Percentiles rank a stretch among this genome's conserved stretches.
Conservation (phyloP, 805 yeast genomes). For the Debaryomyces maramus region DNA sequence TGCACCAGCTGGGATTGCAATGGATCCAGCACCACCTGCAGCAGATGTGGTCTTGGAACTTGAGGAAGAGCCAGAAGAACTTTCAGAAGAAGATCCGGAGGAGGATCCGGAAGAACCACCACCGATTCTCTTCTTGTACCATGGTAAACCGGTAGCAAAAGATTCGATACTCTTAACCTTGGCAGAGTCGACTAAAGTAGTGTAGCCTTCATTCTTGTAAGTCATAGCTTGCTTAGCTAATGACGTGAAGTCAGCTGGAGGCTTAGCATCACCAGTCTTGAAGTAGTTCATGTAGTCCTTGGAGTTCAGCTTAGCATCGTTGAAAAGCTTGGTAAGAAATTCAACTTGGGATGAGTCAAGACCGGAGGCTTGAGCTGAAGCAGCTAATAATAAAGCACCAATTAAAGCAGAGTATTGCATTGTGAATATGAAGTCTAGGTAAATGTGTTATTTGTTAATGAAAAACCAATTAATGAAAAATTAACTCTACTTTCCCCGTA, state of each 20-base stretch:
- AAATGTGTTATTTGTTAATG: neutral
- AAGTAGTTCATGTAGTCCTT: slow-evolving; percentile 27
- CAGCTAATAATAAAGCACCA: slow-evolving; percentile 1
- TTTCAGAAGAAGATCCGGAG: slow-evolving; percentile 4
- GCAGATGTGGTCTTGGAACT: slow-evolving; percentile 1
- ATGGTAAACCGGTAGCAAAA: slow-evolving; percentile 38
- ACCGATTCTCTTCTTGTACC: slow-evolving; percentile 28
- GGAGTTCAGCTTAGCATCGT: slow-evolving; percentile 29
- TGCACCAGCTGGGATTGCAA: slow-evolving; percentile 3
- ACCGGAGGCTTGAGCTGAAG: slow-evolving; percentile 1
- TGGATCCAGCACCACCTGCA: slow-evolving; percentile 8
- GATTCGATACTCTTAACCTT: slow-evolving; percentile 21
- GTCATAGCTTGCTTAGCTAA: slow-evolving; percentile 33
- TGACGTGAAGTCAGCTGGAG: slow-evolving; percentile 29
- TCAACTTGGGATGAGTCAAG: slow-evolving; percentile 12
- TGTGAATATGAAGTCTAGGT: neutral
- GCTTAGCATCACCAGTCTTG: slow-evolving; percentile 21
- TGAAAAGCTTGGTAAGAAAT: slow-evolving; percentile 36
- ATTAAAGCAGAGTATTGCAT: slow-evolving; percentile 2
- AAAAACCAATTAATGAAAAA: neutral
- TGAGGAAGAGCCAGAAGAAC: slow-evolving; percentile 4
- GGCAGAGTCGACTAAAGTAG: slow-evolving; percentile 25
- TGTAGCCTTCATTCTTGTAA: slow-evolving; percentile 36
- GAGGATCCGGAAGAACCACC: slow-evolving; percentile 5
- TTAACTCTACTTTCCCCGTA: neutral